Evolutionary conservation across 2,329 filamentous ascomycete genomes (phyloP).

Genomic region (Penicillium sp.): DNA sequence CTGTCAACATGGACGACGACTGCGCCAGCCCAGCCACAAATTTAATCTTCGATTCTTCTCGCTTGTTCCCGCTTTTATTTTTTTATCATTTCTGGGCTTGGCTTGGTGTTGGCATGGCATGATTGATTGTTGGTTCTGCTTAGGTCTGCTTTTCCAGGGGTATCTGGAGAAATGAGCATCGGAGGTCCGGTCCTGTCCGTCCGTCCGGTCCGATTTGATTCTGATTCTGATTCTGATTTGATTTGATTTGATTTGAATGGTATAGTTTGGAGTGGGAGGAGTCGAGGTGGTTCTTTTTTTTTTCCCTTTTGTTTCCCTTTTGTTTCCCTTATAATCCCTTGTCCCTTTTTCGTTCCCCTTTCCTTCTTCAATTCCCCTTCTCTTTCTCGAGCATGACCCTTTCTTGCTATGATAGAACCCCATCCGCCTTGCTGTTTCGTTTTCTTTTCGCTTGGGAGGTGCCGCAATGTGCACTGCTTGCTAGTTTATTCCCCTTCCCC

Average conservation of each 20-base stretch:
- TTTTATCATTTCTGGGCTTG: too few relatives aligned
- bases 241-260: slow-evolving; percentile 9
- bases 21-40: slow-evolving; percentile 43
- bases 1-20: slow-evolving; percentile 44
- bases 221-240: too few relatives aligned
- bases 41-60: slow-evolving; percentile 32
- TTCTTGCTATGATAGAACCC: background rate
- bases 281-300: slow-evolving; percentile 1
- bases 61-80: too few relatives aligned
- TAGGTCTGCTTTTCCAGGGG: too few relatives aligned
- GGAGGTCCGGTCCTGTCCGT: too few relatives aligned
- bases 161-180: too few relatives aligned
- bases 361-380: background rate
- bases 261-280: slow-evolving; percentile 5
- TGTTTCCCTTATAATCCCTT: slow-evolving; percentile 11
- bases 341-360: background rate
- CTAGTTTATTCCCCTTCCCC: too few relatives aligned
- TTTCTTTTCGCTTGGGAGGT: background rate
- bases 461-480: background rate
- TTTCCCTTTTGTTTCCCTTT: slow-evolving; percentile 7
- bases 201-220: too few relatives aligned
- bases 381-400: background rate
- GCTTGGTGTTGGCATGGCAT: too few relatives aligned
- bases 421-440: background rate
- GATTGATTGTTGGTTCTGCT: too few relatives aligned